Base-by-base conservation (phyloP, 2,329 filamentous ascomycete species). In the Microdochium paspali region DNA sequence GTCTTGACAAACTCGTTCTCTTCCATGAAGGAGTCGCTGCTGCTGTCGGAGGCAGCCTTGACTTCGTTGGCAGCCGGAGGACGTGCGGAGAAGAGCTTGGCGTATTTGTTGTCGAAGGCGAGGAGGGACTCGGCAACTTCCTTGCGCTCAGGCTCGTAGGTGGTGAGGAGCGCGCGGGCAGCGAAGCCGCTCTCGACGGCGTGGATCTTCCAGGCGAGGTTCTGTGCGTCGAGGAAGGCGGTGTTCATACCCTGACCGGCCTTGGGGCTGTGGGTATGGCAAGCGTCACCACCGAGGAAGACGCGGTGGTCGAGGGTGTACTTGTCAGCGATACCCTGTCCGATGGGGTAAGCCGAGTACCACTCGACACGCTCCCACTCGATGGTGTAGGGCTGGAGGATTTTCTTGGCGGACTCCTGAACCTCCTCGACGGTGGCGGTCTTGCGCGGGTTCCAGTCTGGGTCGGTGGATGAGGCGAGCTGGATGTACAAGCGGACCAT, bases 161-260 rank as follows among this genome's bases (percentile, higher is more conserved):
- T 93, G 51, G 82, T 79, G 45, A 97, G 76, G 18, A 93, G 74
- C 3, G 79, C 78, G 51, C 87, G 84, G 25, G 82, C 69, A 1
- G 89, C 87, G 55, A 95, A 87, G 12, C 89, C 89, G 24, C 77
- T 75, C 62, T 95, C 90, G 10, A 96, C 91, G 30, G 87, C 82
- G 61, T 95, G 90, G 46, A 96, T 87, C 71, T 97, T 97, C 90
- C 90, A 97, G 7, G 90, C 90, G 35, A 97, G 73, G 64, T 96
- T 97, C 50, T 89, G 79, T 1, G 89, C 89, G 55, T 91, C 85
- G 46, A 86, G 71, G 66, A 89, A 88, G 3, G 84, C 84, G 0
- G 85, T 85, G 58, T 89, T 89, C 85, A 89, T 89, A 25, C 85
- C 85, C 63, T 88, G 85, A 1, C 85, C 85, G 26, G 84, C 85